Base-by-base conservation (phyloP, 352 stramenopile species). In the Globisporangium perplexum region DNA sequence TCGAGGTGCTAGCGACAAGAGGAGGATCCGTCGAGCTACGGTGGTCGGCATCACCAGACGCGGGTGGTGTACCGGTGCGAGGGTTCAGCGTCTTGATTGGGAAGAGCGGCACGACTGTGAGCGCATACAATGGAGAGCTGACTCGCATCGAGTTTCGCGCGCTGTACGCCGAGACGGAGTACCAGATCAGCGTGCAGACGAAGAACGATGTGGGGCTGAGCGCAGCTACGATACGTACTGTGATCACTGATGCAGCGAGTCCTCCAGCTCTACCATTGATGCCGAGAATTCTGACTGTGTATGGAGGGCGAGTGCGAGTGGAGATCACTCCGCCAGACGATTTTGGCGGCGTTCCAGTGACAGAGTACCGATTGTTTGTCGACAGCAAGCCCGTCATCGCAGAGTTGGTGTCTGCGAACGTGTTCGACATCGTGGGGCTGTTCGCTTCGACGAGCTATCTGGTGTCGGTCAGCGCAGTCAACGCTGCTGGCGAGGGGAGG, bases 351-450 rank as follows among this genome's bases (percentile, higher is more conserved):
- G 66, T 42, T 15, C 22, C 43, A 0, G 55, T 87, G 26, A 48
- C 50, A 3, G 31, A 42, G 0, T 83, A 72, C 24, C 36, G 26
- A 0, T 71, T 84, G 44, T 72, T 66, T 22, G 42, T 72, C 0
- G 62, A 81, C 42, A 59, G 38, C 11, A 45, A 55, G 3, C 20
- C 26, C 1, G 44, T 24, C 11, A 33, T 47, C 1, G 47, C 52
- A 10, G 26, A 62, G 0, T 20, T 12, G 5, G 45, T 60, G 3
- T 67, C 56, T 4, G 38, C 26, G 20, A 55, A 24, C 3, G 26
- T 67, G 14, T 81, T 69, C 38, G 69, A 82, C 24, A 50, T 84
- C 26, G 58, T 73, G 31, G 63, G 62, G 0, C 57, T 86, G 17
- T 22, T 31, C 1, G 60, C 69, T 1, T 3, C 60, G 7, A 72